phyloP scores from a whole-genome alignment of 2,329 filamentous ascomycete genomes.

The Trichoderma sp. region DNA sequence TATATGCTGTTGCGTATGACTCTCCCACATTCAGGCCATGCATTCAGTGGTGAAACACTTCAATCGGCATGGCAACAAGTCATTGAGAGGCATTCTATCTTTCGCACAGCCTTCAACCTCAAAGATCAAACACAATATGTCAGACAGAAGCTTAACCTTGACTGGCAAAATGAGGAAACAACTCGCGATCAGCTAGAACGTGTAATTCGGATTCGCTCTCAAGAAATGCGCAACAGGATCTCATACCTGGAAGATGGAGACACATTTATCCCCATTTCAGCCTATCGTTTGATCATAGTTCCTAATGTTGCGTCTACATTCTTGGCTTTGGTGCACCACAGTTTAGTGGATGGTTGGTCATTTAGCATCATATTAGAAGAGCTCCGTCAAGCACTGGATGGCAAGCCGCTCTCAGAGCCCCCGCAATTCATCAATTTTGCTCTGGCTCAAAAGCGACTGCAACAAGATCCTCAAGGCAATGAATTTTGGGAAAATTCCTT shows the following conservation, averaged over 20 bases:
- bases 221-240: neutral
- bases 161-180: neutral
- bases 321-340: neutral
- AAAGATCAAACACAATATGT: neutral
- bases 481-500: neutral
- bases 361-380: neutral
- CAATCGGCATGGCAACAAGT: neutral
- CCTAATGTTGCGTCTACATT: neutral
- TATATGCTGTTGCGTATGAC: neutral
- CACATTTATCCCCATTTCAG: neutral
- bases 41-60: neutral
- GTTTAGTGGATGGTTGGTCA: neutral
- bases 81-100: neutral
- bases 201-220: neutral
- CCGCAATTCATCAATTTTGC: neutral
- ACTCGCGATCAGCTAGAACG: neutral
- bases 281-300: neutral
- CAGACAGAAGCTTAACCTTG: neutral
- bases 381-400: neutral
- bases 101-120: neutral
- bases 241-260: neutral
- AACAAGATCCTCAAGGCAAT: neutral
- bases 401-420: neutral
- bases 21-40: neutral
- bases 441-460: neutral